Base-by-base conservation (phyloP, 768 basidiomycete genomes). In the Dioszegia hungarica region DNA sequence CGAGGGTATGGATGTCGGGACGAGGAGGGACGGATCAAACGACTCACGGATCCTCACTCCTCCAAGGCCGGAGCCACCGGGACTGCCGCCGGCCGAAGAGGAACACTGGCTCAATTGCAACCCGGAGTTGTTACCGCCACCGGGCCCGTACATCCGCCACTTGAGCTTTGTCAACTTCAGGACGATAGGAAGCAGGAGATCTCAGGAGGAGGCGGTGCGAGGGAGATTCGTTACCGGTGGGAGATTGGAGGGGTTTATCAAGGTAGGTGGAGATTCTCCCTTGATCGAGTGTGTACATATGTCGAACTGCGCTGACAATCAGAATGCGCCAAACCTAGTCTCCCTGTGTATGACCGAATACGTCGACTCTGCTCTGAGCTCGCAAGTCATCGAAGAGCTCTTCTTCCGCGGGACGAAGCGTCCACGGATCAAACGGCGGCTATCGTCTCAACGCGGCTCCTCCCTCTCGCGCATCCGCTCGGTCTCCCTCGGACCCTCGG, bases 341-440 rank as follows among this genome's bases (percentile, higher is more conserved):
- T 82, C 85, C 9, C 90, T 99, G 62, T 93, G 93, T n/a, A 92
- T 90, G 5, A 97, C 94, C 1, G 94, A 99, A 75, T 99, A 97
- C 73, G 97, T 99, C 89, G 94, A 99, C 64, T 77, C 76, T 2
- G 86, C 94, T 0, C 80, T 99, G 38, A 89, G 86, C 12, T 79
- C 88, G 15, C 80, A 86, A 0, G 92, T 98, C 17, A 79, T 99
- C 11, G 88, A 85, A 52, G 94, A 97, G 70, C 78, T 99, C 17
- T 85, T 99, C 67, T 84, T 98, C 59, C 86, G 94, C 27, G 93
- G 94, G 4, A 68, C 63, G 49, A 25, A 67, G 60, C 41, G 63
- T 48, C 66, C 74, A 29, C 49, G 69, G 8, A 20, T 27, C 12
- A 51, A 58, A 20, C 63, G 66, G 15, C 62, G 63, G 28, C 54